phyloP scores from a whole-genome alignment of 2,329 filamentous ascomycete species.

The Simplicillium sp. region DNA sequence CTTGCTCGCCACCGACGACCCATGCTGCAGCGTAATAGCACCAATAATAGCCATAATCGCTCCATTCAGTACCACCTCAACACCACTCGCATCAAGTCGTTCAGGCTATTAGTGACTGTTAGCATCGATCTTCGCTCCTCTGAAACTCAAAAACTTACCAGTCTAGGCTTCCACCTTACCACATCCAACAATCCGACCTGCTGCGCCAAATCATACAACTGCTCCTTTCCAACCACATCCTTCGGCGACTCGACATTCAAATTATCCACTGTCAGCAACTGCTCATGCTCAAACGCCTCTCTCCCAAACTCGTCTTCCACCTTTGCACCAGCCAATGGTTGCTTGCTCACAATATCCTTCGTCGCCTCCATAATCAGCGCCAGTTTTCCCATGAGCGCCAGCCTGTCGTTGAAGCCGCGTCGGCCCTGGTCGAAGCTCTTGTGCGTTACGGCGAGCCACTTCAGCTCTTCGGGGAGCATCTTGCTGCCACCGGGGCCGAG shows the following conservation, averaged over 20 bases:
- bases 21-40: slow-evolving; percentile 80
- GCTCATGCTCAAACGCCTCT: slow-evolving; percentile 58
- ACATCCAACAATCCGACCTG: slow-evolving; percentile 65
- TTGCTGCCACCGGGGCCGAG: slow-evolving; percentile 64
- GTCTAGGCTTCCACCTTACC: slow-evolving; percentile 78
- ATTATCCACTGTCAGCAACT: slow-evolving; percentile 64
- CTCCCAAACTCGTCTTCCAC: slow-evolving; percentile 44
- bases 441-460: slow-evolving; percentile 94
- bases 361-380: slow-evolving; percentile 27
- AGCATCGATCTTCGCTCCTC: not conserved
- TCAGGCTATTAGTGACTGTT: slow-evolving; percentile 35
- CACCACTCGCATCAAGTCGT: slow-evolving; percentile 63
- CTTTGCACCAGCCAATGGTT: slow-evolving; percentile 15
- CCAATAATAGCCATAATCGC: slow-evolving; percentile 80
- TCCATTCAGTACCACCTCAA: slow-evolving; percentile 64
- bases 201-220: slow-evolving; percentile 58
- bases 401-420: slow-evolving; percentile 85
- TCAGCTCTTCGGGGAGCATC: slow-evolving; percentile 79
- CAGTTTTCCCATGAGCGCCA: slow-evolving; percentile 74
- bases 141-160: slow-evolving; percentile 45
- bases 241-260: slow-evolving; percentile 52
- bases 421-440: slow-evolving; percentile 96
- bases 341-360: slow-evolving; percentile 25
- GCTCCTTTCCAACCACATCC: slow-evolving; percentile 52
- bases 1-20: slow-evolving; percentile 65